Percentiles rank a stretch among this genome's conserved stretches.
Conservation (phyloP, 2,329 filamentous ascomycete species). For the Phyllosticta citrichinensis region DNA sequence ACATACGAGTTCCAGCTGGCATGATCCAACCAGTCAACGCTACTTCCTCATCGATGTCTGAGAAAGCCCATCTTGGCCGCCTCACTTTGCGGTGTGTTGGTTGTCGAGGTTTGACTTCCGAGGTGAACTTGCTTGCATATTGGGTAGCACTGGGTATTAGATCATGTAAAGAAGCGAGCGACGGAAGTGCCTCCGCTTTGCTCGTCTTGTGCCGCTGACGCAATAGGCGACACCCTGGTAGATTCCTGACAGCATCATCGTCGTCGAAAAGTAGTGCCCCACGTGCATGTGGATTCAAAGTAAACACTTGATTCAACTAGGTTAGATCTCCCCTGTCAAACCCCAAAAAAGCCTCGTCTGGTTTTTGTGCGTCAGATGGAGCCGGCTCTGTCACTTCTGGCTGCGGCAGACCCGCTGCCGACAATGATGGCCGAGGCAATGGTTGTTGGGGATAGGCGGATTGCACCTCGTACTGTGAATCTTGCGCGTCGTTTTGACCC, state of each 20-base stretch:
- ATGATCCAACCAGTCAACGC: not conserved
- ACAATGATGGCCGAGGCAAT: not conserved
- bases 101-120: not conserved
- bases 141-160: not conserved
- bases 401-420: not conserved
- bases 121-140: not conserved
- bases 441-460: not conserved
- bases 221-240: not conserved
- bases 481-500: not conserved
- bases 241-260: not conserved
- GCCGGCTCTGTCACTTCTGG: not conserved
- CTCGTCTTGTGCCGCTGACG: not conserved
- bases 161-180: not conserved
- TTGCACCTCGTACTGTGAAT: not conserved
- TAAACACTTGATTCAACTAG: not conserved
- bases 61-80: not conserved
- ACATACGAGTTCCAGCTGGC: not conserved
- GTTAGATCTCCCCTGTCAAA: not conserved
- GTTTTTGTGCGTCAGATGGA: not conserved
- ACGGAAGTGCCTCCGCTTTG: not conserved
- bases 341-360: not conserved
- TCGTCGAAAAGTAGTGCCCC: not conserved
- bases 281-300: not conserved
- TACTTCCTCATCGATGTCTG: not conserved
- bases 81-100: not conserved